phyloP scores from a whole-genome alignment of 2,329 filamentous ascomycete genomes.

The Fusarium albosuccineum region DNA sequence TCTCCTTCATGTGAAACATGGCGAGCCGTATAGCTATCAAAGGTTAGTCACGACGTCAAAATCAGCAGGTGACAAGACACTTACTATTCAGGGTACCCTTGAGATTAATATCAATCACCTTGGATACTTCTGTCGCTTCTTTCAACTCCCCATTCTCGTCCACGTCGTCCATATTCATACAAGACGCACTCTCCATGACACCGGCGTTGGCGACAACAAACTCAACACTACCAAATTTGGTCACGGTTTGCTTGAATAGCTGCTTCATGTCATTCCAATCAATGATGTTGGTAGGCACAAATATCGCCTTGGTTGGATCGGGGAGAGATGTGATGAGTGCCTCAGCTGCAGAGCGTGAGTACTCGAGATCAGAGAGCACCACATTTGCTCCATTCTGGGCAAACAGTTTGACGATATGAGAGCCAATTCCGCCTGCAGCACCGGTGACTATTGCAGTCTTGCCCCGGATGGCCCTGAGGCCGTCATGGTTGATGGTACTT shows the following conservation, averaged over 20 bases:
- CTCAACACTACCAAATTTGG: conserved; percentile 12
- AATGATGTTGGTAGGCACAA: conserved; percentile 18
- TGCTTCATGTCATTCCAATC: conserved; percentile 13
- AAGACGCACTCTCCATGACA: conserved; percentile 21
- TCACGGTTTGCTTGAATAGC: conserved; percentile 9
- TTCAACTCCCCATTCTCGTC: conserved; percentile 13
- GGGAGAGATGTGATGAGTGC: background rate
- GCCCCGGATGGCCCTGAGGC: background rate
- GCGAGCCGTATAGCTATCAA: background rate
- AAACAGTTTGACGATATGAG: conserved; percentile 8
- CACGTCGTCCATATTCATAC: conserved; percentile 18
- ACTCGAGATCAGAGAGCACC: conserved; percentile 19
- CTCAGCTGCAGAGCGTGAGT: background rate
- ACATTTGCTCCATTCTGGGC: conserved; percentile 24
- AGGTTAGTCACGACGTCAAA: background rate
- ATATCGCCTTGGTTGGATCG: background rate
- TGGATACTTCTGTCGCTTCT: conserved; percentile 4
- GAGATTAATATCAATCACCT: conserved; percentile 34
- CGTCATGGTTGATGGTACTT: no score
- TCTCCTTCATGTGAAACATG: conserved; percentile 23
- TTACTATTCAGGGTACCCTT: conserved; percentile 38
- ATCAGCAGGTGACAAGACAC: background rate
- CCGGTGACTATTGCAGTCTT: conserved; percentile 34
- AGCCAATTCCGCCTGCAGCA: conserved; percentile 27
- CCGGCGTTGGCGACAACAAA: conserved; percentile 28